Evolutionary conservation across 345 rosid genomes (phyloP), one percentile per base, ranked within the genome.

Genomic region (Hibiscus mutabilis): DNA sequence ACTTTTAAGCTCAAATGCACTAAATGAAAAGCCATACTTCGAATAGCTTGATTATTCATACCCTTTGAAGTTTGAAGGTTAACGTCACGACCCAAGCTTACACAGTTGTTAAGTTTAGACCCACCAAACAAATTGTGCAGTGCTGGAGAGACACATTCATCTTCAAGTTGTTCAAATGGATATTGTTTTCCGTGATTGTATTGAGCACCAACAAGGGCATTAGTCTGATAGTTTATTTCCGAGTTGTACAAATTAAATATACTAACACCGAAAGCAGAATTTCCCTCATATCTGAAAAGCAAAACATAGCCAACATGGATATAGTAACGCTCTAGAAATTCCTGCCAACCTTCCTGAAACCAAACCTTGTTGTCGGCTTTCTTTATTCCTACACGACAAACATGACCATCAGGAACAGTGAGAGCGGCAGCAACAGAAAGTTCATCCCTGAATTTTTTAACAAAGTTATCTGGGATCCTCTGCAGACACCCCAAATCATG

Each of bases 331-430:
- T 92, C 93, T n/a, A 92, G 84, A 79, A 92, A 92, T 76, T 87
- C 92, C 76, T 85, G 90, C 98, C 98, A 92, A 64, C 94, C 92
- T 51, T 88, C 91, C 73, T 82, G 79, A 74, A 92, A 87, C 96
- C 96, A 92, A 63, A 85, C 74, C 79, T 85, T 90, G 82, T 85
- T 81, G 29, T 88, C 89, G 66, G 74, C 82, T 85, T 86, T 90
- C 76, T 77, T 82, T 72, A 92, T 64, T 21, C 84, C 71, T 76
- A 92, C 84, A 55, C 84, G 91, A 79, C 90, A 92, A 73, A 84
- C 84, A 72, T 78, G 87, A 83, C 95, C 89, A 76, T 81, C 87
- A 27, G 96, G 94, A 73, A 87, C 90, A 69, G 83, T 84, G 80
- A 92, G 88, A 25, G 86, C 86, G 73, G 80, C 95, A 76, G 82